These are phyloP conservation scores for Torulaspora maleeae DNA, from an alignment of 805 yeast species.

Conservation along the genomic window DNA sequence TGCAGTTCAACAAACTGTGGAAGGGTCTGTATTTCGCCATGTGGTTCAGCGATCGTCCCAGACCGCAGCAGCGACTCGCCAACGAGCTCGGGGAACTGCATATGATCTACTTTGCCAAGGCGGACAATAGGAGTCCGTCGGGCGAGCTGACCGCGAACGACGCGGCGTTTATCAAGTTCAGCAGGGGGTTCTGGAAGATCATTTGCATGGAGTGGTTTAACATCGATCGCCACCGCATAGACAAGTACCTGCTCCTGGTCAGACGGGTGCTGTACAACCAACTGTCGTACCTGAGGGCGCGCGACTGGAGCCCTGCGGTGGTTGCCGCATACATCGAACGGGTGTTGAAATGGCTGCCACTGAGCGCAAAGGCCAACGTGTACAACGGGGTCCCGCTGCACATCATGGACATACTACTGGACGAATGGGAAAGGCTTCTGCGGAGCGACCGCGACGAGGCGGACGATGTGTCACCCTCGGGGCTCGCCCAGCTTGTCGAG, in stretches of 20 bases:
- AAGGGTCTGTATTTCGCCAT: slow-evolving; percentile 90
- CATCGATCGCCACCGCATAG: slow-evolving; percentile 79
- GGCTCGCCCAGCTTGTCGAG: slow-evolving; percentile 34
- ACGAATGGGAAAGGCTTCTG: slow-evolving; percentile 70
- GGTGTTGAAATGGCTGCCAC: slow-evolving; percentile 42
- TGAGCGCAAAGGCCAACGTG: slow-evolving; percentile 54
- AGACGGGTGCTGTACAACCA: slow-evolving; percentile 69
- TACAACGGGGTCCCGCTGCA: slow-evolving; percentile 82
- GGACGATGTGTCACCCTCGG: slow-evolving; percentile 40
- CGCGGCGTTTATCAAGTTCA: slow-evolving; percentile 46
- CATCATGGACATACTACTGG: slow-evolving; percentile 74
- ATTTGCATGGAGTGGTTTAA: slow-evolving; percentile 76
- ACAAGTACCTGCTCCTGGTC: slow-evolving; percentile 76
- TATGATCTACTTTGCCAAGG: slow-evolving; percentile 25
- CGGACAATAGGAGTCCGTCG: slow-evolving; percentile 25
- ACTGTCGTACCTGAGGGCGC: slow-evolving; percentile 49
- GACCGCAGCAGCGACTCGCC: slow-evolving; percentile 85
- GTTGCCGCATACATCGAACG: slow-evolving; percentile 45
- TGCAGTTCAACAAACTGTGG: slow-evolving; percentile 83
- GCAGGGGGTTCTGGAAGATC: slow-evolving; percentile 75
- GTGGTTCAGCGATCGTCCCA: slow-evolving; percentile 96
- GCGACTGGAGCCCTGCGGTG: slow-evolving; percentile 50
- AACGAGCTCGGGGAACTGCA: slow-evolving; percentile 55
- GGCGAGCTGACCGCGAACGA: slow-evolving; percentile 24
- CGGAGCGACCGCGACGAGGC: slow-evolving; percentile 45